phyloP scores from a whole-genome alignment of 2,329 filamentous ascomycete species.

The Alternaria sp. region DNA sequence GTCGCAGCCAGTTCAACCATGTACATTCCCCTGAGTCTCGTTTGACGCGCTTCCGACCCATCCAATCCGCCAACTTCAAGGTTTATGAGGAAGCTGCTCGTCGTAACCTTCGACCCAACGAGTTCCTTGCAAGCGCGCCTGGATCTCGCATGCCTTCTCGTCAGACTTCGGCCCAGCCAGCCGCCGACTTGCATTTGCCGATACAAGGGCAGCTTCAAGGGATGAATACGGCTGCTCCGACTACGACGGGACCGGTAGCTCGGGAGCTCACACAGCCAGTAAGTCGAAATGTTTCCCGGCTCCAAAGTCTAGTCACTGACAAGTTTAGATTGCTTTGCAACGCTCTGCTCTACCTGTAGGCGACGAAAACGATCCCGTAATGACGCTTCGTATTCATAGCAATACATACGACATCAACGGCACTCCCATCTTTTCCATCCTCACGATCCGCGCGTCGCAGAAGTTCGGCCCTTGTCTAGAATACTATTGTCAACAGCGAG shows the following conservation, averaged over 20 bases:
- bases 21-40: neutral
- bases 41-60: neutral
- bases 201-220: neutral
- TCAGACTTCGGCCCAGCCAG: neutral
- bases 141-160: slow-evolving; percentile 8
- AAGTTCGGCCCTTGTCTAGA: slow-evolving; percentile 18
- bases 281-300: neutral
- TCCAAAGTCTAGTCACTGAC: neutral
- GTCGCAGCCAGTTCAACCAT: neutral
- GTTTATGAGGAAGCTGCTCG: neutral
- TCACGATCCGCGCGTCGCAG: slow-evolving; percentile 11
- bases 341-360: neutral
- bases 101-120: neutral
- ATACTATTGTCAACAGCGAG: slow-evolving; percentile 20
- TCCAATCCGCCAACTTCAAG: neutral
- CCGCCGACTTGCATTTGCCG: neutral
- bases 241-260: neutral
- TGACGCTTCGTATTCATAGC: slow-evolving; percentile 15
- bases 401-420: slow-evolving; percentile 18
- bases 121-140: slow-evolving; percentile 2
- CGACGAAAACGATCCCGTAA: neutral
- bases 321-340: neutral
- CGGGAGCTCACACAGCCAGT: neutral
- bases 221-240: neutral
- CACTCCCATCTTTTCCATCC: slow-evolving; percentile 17